phyloP scores from a whole-genome alignment of 768 basidiomycete genomes.

The Lentinula detonsa region DNA sequence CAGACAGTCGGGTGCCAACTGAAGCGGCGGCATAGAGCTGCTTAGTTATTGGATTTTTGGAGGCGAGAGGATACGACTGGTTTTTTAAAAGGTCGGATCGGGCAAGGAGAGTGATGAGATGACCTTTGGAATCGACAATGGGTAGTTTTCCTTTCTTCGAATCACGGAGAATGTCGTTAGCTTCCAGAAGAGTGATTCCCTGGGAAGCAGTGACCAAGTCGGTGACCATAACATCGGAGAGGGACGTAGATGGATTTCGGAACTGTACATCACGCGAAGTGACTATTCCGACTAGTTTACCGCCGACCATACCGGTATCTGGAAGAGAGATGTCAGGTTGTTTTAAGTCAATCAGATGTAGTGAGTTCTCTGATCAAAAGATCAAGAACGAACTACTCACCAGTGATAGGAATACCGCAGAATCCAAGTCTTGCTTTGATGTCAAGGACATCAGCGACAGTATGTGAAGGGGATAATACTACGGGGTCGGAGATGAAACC shows the following conservation, averaged over 20 bases:
- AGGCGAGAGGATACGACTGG: constrained; percentile 92
- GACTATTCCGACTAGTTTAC: constrained; percentile 93
- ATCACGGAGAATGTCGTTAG: constrained; percentile 90
- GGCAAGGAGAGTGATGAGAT: constrained; percentile 80
- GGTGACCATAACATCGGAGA: constrained; percentile 86
- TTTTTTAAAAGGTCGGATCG: constrained; percentile 97
- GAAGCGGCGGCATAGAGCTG: constrained; percentile 97
- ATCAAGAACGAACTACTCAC: constrained; percentile 43
- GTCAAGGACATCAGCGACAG: constrained; percentile 85
- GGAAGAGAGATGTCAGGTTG: constrained; percentile 16
- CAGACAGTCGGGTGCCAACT: constrained; percentile 86
- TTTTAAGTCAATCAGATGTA: constrained; percentile 1
- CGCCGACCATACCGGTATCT: constrained; percentile 86
- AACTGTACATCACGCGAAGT: constrained; percentile 97
- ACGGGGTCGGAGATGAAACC: constrained; percentile 97
- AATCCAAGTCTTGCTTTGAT: constrained; percentile 92
- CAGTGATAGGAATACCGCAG: constrained; percentile 96
- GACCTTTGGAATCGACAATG: constrained; percentile 60
- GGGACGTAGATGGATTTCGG: constrained; percentile 55
- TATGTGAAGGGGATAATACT: constrained; percentile 71
- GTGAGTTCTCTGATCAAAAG: constrained; percentile 25
- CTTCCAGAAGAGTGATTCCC: constrained; percentile 87
- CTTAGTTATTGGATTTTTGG: constrained; percentile 85
- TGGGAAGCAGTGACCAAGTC: constrained; percentile 79
- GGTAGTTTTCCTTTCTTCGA: constrained; percentile 99